These are phyloP conservation scores for Cutaneotrichosporon sp. DNA, from an alignment of 1,284 basidiomycete genomes.

Conservation along the genomic window DNA sequence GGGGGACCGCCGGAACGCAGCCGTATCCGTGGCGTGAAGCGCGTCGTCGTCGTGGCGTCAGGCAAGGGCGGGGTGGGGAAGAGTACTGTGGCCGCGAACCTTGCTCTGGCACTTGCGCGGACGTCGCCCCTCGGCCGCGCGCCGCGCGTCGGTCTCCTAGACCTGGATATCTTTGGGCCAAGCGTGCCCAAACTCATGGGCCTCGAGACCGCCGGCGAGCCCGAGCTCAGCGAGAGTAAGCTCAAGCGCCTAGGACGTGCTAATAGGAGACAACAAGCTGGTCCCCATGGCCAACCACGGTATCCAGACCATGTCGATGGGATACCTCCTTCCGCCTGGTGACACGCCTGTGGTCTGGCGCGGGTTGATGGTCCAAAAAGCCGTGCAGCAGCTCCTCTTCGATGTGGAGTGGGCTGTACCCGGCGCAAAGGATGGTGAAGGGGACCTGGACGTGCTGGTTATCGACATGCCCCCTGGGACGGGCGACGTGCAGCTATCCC, in stretches of 20 bases:
- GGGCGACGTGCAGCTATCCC: slow-evolving; percentile 87
- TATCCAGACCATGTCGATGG: slow-evolving; percentile 94
- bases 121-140: slow-evolving; percentile 46
- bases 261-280: slow-evolving; percentile 62
- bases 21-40: slow-evolving; percentile 52
- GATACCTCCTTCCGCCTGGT: slow-evolving; percentile 53
- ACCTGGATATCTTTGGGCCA: slow-evolving; percentile 94
- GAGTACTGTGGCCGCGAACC: slow-evolving; percentile 85
- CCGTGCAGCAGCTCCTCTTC: slow-evolving; percentile 88
- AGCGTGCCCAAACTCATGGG: slow-evolving; percentile 95
- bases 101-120: slow-evolving; percentile 54
- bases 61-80: slow-evolving; percentile 98
- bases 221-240: slow-evolving; percentile 67
- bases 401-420: slow-evolving; percentile 81
- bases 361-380: slow-evolving; percentile 98
- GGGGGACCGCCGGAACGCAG: slow-evolving; percentile 51
- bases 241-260: slow-evolving; percentile 3
- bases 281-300: slow-evolving; percentile 84
- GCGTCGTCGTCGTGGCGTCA: slow-evolving; percentile 78
- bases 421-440: slow-evolving; percentile 8
- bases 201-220: slow-evolving; percentile 72
- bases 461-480: slow-evolving; percentile 98
- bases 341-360: slow-evolving; percentile 89
- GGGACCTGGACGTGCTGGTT: slow-evolving; percentile 71
- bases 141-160: slow-evolving; percentile 75